Conservation (phyloP, 2,329 filamentous ascomycete species). For the Sclerotinia spermophila region DNA sequence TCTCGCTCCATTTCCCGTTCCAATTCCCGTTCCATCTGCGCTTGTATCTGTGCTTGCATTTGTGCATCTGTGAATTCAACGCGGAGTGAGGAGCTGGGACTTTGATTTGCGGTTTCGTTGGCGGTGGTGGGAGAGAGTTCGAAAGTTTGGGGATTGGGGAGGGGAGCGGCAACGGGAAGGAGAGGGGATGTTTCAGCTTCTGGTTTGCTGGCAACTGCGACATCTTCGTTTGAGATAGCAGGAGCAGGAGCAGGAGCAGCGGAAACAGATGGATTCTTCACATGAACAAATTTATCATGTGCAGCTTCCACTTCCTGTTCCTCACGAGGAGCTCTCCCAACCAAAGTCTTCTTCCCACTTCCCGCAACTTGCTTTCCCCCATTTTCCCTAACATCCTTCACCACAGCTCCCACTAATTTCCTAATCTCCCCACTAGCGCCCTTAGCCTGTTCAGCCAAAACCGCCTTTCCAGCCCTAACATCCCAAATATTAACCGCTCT, state of each 20-base stretch:
- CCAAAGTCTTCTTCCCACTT: background rate
- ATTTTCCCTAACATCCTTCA: constrained; percentile 6
- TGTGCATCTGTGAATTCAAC: constrained; percentile 6
- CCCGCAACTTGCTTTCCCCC: background rate
- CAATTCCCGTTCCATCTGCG: constrained; percentile 1
- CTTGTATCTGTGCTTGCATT: background rate
- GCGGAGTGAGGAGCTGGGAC: background rate
- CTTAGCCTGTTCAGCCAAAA: constrained; percentile 4
- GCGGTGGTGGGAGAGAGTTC: background rate
- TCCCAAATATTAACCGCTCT: constrained; percentile 16
- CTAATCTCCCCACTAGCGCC: constrained; percentile 6
- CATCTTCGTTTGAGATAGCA: background rate
- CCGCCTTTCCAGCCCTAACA: constrained; percentile 5
- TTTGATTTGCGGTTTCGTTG: background rate
- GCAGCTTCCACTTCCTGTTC: background rate
- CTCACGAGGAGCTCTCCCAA: background rate
- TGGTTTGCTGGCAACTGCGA: background rate
- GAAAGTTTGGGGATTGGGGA: background rate
- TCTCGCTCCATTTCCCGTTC: background rate
- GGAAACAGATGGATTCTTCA: background rate
- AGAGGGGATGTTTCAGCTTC: background rate
- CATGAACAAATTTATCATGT: background rate
- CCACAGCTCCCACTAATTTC: constrained; percentile 3
- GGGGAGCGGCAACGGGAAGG: background rate
- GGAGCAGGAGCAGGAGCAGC: background rate